Percentiles rank a stretch among this genome's conserved stretches.
phyloP scores from a whole-genome alignment of 257 asterid species.

The Solanum appendiculatum region DNA sequence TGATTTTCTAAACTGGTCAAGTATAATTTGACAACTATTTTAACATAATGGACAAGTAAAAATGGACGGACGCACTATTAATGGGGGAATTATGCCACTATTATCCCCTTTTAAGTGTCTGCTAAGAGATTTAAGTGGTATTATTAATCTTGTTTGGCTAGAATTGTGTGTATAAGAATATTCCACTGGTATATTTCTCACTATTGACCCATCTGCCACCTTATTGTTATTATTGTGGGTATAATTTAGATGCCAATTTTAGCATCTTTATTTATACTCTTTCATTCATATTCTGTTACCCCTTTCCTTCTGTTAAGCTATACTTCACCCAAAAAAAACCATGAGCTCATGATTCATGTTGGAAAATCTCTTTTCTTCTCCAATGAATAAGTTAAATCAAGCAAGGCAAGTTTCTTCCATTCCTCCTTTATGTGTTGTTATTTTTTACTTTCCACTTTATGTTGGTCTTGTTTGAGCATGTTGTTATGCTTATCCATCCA shows the following conservation, averaged over 20 bases:
- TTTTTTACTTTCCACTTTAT: not conserved
- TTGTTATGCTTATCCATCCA: not conserved
- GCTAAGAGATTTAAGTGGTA: not conserved
- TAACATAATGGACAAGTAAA: no score
- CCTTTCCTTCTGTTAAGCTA: not conserved
- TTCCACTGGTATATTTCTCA: constrained; percentile 43
- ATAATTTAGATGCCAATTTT: not conserved
- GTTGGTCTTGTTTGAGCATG: not conserved
- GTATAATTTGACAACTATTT: no score
- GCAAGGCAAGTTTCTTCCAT: not conserved
- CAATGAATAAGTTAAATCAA: not conserved
- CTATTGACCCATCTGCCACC: not conserved
- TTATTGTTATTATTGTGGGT: not conserved
- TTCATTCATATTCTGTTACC: not conserved
- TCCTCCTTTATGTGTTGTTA: not conserved
- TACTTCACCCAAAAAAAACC: not conserved
- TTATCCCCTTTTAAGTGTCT: no score
- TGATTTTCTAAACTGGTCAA: no score
- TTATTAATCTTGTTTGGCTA: not conserved
- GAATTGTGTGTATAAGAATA: constrained; percentile 28
- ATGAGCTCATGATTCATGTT: not conserved
- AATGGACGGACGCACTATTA: no score
- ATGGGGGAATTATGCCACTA: not conserved
- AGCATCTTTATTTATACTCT: not conserved
- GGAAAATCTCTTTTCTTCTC: not conserved